Evolutionary conservation across 768 basidiomycete genomes (phyloP).

Genomic region (Tylopilus plumbeoviolaceoides): DNA sequence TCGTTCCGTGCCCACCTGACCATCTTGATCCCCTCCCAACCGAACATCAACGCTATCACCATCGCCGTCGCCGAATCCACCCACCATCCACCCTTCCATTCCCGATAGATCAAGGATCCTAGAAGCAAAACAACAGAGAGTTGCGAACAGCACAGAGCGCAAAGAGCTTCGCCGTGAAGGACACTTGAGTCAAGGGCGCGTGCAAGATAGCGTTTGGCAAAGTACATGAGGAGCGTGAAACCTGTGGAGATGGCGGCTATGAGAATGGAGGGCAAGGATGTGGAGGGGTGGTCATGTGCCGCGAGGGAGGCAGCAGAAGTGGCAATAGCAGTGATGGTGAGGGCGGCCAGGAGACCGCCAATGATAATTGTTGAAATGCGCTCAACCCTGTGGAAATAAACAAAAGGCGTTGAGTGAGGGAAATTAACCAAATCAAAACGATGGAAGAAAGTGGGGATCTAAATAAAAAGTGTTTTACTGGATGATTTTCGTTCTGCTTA

Average conservation of each 20-base stretch:
- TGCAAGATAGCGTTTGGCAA: conserved; percentile 44
- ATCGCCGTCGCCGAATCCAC: conserved; percentile 43
- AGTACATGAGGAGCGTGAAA: conserved; percentile 40
- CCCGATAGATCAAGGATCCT: conserved; percentile 36
- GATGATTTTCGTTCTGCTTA: conserved; percentile 4
- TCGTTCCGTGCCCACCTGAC: conserved; percentile 34
- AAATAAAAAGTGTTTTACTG: conserved; percentile 4
- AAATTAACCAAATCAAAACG: neutral
- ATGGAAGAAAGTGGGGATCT: neutral
- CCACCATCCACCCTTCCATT: conserved; percentile 49
- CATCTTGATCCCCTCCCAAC: conserved; percentile 44
- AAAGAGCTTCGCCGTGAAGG: conserved; percentile 43
- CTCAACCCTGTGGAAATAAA: conserved; percentile 30
- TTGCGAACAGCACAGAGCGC: conserved; percentile 41
- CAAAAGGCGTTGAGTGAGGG: neutral
- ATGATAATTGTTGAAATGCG: conserved; percentile 35
- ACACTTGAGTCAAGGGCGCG: conserved; percentile 40
- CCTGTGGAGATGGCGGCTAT: conserved; percentile 39
- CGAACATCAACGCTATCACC: conserved; percentile 38
- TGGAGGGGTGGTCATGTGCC: conserved; percentile 35
- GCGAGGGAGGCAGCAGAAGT: conserved; percentile 35
- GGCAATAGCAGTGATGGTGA: conserved; percentile 35
- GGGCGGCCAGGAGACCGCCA: conserved; percentile 34
- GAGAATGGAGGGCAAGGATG: conserved; percentile 39
- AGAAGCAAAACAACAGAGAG: conserved; percentile 41